A percentile compares a stretch with the other conserved stretches of the same genome.
These are phyloP conservation scores for Hanseniaspora pseudoguilliermondii DNA, from an alignment of 805 yeast species.

Conservation along the genomic window DNA sequence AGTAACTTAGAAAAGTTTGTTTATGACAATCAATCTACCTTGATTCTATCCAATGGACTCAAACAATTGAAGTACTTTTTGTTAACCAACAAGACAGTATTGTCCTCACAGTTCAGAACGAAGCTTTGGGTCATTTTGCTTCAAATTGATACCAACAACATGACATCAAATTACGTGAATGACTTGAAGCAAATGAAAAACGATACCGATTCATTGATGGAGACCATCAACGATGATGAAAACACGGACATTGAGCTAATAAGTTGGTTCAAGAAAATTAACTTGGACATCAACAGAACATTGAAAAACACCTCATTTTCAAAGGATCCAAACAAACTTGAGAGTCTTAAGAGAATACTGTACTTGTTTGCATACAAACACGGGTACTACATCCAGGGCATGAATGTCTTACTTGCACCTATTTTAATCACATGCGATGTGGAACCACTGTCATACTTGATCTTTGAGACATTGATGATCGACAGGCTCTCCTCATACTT, in stretches of 20 bases:
- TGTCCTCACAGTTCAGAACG: neutral
- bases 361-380: conserved; percentile 14
- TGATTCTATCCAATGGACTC: conserved; percentile 8
- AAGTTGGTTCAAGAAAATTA: conserved; percentile 7
- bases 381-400: conserved; percentile 68
- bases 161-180: conserved; percentile 5
- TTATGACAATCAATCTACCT: conserved; percentile 8
- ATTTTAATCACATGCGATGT: conserved; percentile 48
- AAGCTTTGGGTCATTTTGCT: conserved; percentile 5
- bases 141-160: neutral
- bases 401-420: conserved; percentile 80
- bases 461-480: conserved; percentile 51
- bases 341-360: conserved; percentile 1
- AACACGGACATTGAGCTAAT: neutral
- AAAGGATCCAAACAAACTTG: neutral
- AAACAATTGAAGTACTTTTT: conserved; percentile 8
- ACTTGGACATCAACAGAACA: conserved; percentile 5
- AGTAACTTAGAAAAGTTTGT: neutral
- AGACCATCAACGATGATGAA: neutral
- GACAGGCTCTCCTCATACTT: conserved; percentile 65
- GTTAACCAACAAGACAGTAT: neutral
- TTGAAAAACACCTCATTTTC: conserved; percentile 3
- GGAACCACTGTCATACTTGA: conserved; percentile 74
- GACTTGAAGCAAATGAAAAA: neutral
- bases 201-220: neutral